Evolutionary conservation across 2,329 filamentous ascomycete genomes (phyloP), one percentile per base, ranked within the genome.

Genomic region (Ascochyta koolunga): DNA sequence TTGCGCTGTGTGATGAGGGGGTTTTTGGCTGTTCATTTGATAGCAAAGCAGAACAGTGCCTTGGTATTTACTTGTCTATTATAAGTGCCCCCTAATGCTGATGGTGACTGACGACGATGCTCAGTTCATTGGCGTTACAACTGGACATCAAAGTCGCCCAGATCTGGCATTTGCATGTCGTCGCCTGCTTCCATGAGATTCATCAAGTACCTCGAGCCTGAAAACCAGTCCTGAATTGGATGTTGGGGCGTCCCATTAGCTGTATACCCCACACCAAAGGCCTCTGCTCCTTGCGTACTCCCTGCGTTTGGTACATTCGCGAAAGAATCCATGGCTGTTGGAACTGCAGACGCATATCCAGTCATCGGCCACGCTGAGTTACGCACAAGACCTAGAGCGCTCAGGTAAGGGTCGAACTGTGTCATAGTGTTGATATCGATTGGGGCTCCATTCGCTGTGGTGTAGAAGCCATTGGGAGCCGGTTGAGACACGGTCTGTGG

Each of bases 171-270:
- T 24, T 67, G 65, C 42, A 68, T 53, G 58, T 88, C 86, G 53
- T 87, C 83, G 16, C 62, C 60, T 2, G 56, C 65, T 35, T 89
- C 86, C 66, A 89, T 69, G 51, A 89, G 65, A 0, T 84, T 84
- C 77, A 89, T 81, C 76, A 89, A 83, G 62, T 87, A 86, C 49
- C 82, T 79, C 54, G 84, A 88, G 1, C 86, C 84, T 3, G 83
- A 85, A 61, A 87, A 88, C 86, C 86, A 89, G 57, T 87, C 85
- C 2, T 83, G 83, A 54, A 88, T 71, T 39, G 63, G 48, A 27
- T 85, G 81, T 27, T 79, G 73, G 10, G 47, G 24, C 18, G 39
- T 40, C 6, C 35, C 41, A 18, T 39, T 50, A 4, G 37, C 36
- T 5, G 44, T 43, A 45, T 41, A 45, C 15, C 47, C 22, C 16